Evolutionary conservation across 139 green algal species (phyloP), one percentile per base, ranked within the genome.

Genomic region (Picochlorum sp.): DNA sequence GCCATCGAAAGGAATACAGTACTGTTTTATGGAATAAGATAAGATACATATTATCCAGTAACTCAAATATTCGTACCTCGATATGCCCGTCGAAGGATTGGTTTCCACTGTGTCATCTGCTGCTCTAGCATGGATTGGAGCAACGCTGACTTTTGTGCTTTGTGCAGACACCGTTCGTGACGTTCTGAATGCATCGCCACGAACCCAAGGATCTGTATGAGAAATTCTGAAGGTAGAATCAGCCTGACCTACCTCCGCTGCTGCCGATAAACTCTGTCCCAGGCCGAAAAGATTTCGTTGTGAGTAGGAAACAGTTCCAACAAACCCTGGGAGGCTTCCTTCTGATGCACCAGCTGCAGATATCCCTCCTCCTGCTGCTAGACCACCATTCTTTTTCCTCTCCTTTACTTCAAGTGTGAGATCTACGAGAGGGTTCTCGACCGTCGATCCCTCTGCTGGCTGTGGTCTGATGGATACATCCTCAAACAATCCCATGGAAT

Each of bases 191-290:
- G 77, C 57, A 70, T 97, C 91, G 8, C 85, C 82, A 10, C 73
- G 44, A 7, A 97, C 65, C 90, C 90, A 97, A 0, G 91, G 91
- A 67, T 98, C 91, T 2, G 74, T 86, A 79, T 95, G 86, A 55
- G 85, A 74, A 8, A 97, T 32, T n/a, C 79, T 68, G 67, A 96
- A 96, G 8, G 86, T 78, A 35, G 74, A 85, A 75, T 98, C 91
- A 35, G 80, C 56, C 79, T 96, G 87, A 0, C 85, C 87, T 24
- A 88, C 55, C 62, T 94, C 84, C 39, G 85, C 66, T 7, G 66
- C 57, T 8, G 85, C 82, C 5, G 70, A 72, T 31, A 97, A 78
- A 59, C 85, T 86, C 74, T 97, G 89, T 37, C 93, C 93, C 29
- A 89, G 69, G 0, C 90, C 90, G 52, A 94, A 87, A 35, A 94